phyloP scores from a whole-genome alignment of 2,329 filamentous ascomycete species.

The Stemphylium lycopersici region DNA sequence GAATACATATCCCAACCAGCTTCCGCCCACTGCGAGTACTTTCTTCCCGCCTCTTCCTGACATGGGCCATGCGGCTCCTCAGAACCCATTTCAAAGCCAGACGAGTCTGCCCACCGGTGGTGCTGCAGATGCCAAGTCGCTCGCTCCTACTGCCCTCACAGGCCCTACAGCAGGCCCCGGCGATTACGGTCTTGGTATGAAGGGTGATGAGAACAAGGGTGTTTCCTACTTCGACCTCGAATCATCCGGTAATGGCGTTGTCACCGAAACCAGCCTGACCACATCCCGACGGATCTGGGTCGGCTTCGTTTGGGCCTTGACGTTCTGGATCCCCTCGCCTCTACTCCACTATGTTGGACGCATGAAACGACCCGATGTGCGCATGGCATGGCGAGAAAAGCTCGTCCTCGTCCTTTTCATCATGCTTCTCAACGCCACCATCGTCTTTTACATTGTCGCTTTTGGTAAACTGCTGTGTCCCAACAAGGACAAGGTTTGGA shows the following conservation, averaged over 20 bases:
- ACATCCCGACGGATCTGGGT: conserved; percentile 77
- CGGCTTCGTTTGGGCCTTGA: conserved; percentile 79
- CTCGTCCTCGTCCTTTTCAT: conserved; percentile 83
- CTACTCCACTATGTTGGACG: conserved; percentile 80
- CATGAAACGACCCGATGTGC: conserved; percentile 96
- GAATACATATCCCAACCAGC: conserved; percentile 72
- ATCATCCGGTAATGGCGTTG: conserved; percentile 74
- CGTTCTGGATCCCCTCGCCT: conserved; percentile 94
- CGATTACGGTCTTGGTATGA: conserved; percentile 87
- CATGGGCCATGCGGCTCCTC: conserved; percentile 67
- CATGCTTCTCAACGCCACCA: conserved; percentile 74
- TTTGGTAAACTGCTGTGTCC: conserved; percentile 89
- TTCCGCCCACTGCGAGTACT: conserved; percentile 57
- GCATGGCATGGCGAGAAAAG: conserved; percentile 98
- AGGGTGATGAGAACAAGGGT: conserved; percentile 71
- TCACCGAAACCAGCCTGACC: conserved; percentile 72
- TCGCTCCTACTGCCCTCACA: conserved; percentile 67
- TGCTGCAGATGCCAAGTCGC: conserved; percentile 48
- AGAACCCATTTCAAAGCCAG: conserved; percentile 68
- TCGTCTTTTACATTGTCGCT: conserved; percentile 90
- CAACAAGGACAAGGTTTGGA: conserved; percentile 90
- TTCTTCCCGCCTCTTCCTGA: conserved; percentile 70
- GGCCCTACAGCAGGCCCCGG: conserved; percentile 63
- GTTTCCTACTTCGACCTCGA: conserved; percentile 76
- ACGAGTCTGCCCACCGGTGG: conserved; percentile 55